Conservation (phyloP, 1,139 yeast species). For the Pichia sp. region DNA sequence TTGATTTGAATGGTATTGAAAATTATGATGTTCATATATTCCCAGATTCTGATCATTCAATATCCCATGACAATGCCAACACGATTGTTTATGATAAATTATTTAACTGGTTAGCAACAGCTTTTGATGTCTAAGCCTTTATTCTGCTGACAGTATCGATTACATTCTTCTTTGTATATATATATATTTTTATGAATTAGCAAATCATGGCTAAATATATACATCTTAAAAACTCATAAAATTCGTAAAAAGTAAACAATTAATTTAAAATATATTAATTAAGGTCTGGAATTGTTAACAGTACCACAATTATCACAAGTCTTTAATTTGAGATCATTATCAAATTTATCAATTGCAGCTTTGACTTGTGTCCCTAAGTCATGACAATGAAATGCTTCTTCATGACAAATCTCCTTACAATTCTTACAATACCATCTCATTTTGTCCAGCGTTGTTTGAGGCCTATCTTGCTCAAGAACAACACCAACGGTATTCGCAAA, state of each 20-base stretch:
- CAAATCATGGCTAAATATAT: too few relatives aligned
- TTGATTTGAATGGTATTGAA: conserved; percentile 56
- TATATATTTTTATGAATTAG: too few relatives aligned
- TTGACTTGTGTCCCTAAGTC: conserved; percentile 92
- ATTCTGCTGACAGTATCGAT: too few relatives aligned
- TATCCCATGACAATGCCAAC: conserved; percentile 73
- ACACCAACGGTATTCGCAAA: conserved; percentile 82
- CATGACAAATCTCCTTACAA: conserved; percentile 62
- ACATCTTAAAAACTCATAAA: not conserved
- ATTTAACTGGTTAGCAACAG: conserved; percentile 62
- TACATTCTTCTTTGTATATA: too few relatives aligned
- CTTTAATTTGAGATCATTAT: conserved; percentile 52
- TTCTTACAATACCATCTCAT: conserved; percentile 77
- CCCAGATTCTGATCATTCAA: conserved; percentile 91
- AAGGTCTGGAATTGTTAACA: conserved; percentile 56
- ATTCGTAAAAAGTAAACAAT: not conserved
- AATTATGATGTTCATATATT: conserved; percentile 87
- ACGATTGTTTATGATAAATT: conserved; percentile 70
- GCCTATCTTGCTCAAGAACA: conserved; percentile 93
- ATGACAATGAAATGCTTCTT: conserved; percentile 63
- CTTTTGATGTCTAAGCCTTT: conserved; percentile 36
- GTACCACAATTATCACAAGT: conserved; percentile 77
- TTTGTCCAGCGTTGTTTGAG: conserved; percentile 42
- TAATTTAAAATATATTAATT: not conserved
- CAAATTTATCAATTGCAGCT: conserved; percentile 70